Evolutionary conservation across 139 green algal genomes (phyloP).

Genomic region (Chlorella sp.): DNA sequence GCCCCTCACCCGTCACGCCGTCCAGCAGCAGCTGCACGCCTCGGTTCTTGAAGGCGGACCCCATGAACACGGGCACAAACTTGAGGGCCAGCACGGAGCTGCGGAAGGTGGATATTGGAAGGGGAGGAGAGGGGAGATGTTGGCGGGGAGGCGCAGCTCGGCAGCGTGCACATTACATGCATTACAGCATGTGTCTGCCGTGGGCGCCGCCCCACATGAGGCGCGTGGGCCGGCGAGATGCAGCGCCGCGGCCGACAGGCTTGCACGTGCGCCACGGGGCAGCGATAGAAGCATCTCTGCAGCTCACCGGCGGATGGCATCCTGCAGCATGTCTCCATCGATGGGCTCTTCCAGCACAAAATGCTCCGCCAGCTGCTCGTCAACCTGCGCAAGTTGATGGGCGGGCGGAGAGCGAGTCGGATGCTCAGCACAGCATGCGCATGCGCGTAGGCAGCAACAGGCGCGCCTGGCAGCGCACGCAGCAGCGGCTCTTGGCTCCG

Average conservation of each 20-base stretch:
- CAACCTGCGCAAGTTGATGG: conserved; percentile 59
- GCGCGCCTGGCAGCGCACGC: too few species aligned
- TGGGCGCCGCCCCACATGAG: too few species aligned
- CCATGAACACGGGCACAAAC: conserved; percentile 97
- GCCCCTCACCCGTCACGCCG: conserved; percentile 68
- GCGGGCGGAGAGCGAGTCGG: too few species aligned
- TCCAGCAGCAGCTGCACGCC: conserved; percentile 86
- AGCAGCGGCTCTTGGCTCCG: too few species aligned
- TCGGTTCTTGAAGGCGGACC: conserved; percentile 75
- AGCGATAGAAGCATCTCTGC: background rate
- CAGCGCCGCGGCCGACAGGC: background rate
- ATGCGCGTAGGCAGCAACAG: too few species aligned
- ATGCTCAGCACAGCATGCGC: too few species aligned
- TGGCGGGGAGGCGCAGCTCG: background rate
- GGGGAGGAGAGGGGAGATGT: too few species aligned
- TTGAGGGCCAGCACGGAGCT: conserved; percentile 62
- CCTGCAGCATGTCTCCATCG: conserved; percentile 64
- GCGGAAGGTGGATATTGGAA: too few species aligned
- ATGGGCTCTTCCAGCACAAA: conserved; percentile 91
- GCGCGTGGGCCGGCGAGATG: too few species aligned
- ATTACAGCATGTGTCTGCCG: too few species aligned
- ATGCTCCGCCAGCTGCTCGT: conserved; percentile 91
- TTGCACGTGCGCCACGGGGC: background rate
- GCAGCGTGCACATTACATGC: background rate
- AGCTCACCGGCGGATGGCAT: conserved; percentile 70